Percentiles rank a stretch among this genome's conserved stretches.
Evolutionary conservation across 1,284 basidiomycete genomes (phyloP).

Genomic region (Cutaneotrichosporon cutaneum): DNA sequence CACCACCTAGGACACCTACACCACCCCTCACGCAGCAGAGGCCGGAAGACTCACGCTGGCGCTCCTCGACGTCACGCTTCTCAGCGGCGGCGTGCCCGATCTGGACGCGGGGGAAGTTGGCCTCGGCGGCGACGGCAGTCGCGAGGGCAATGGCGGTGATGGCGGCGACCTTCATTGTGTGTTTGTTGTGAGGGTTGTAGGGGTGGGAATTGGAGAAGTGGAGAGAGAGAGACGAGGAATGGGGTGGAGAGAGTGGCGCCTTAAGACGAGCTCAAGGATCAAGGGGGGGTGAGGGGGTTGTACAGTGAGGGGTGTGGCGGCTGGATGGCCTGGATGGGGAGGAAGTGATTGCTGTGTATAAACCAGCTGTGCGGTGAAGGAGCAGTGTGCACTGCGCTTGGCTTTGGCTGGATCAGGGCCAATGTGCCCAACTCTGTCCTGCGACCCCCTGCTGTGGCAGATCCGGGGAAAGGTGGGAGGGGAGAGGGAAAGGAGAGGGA

Average conservation of each 20-base stretch:
- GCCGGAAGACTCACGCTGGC: conserved; percentile 24
- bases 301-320: conserved; percentile 21
- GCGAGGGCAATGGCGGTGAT: conserved; percentile 23
- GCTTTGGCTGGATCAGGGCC: too few species aligned
- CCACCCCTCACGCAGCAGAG: too few species aligned
- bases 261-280: too few species aligned
- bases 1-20: too few species aligned
- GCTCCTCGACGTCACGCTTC: conserved; percentile 14
- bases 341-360: too few species aligned
- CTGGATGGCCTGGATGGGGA: too few species aligned
- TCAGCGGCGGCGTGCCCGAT: conserved; percentile 17
- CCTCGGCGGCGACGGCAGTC: conserved; percentile 20
- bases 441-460: too few species aligned
- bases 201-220: not conserved
- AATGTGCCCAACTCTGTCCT: too few species aligned
- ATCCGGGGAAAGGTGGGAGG: too few species aligned
- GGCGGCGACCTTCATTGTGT: conserved; percentile 28
- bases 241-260: not conserved
- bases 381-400: too few species aligned
- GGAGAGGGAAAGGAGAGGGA: too few species aligned
- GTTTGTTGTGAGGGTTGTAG: not conserved
- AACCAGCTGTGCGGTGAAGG: too few species aligned
- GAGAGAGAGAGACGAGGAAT: not conserved
- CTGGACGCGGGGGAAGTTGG: conserved; percentile 11
- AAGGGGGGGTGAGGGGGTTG: not conserved